Base-by-base conservation (phyloP, 768 basidiomycete genomes). In the Tulasnella sp. region DNA sequence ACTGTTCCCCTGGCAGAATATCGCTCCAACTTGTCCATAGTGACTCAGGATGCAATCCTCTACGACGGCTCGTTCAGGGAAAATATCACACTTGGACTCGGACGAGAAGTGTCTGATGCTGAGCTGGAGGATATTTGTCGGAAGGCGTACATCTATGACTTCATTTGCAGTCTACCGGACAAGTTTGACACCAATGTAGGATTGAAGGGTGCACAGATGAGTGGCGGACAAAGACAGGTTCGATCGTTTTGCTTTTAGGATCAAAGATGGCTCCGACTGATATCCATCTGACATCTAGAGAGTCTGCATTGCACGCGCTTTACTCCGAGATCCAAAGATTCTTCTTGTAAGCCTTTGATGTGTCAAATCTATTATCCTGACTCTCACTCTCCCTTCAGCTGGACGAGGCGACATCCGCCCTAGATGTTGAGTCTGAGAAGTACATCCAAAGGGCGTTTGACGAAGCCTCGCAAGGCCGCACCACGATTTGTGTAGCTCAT, bases 401-500 rank as follows among this genome's bases (percentile, higher is more conserved):
- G 47, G 76, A 78, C 71, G 77, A 75, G 74, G 47, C 71, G 72
- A 72, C 63, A 2, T 47, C 34, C 37, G 78, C 78, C 0, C 73
- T 80, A 1, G 78, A 80, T 70, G 76, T 76, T 19, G 71, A 77
- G 72, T 74, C 67, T n/a, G 78, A 79, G 52, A 73, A 76, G 8
- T 64, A 73, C 12, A 78, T 79, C 1, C 78, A 79, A 41, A 63
- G 77, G 52, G 78, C 78, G 2, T 71, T 78, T 2, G 78, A 79
- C 52, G 76, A 76, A 59, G 78, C 78, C 1, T 75, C 77, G 3
- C 44, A 69, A 26, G 76, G 76, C 34, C 69, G 78, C 63, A 75
- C 77, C 26, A 79, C 78, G 2, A 77, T 79, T 59, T 76, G 74
- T 44, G 78, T 80, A 67, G 79, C 79, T 9, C 79, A 80, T 69